Evolutionary conservation across 495 filamentous ascomycete species (phyloP).

Genomic region (Letharia lupina): DNA sequence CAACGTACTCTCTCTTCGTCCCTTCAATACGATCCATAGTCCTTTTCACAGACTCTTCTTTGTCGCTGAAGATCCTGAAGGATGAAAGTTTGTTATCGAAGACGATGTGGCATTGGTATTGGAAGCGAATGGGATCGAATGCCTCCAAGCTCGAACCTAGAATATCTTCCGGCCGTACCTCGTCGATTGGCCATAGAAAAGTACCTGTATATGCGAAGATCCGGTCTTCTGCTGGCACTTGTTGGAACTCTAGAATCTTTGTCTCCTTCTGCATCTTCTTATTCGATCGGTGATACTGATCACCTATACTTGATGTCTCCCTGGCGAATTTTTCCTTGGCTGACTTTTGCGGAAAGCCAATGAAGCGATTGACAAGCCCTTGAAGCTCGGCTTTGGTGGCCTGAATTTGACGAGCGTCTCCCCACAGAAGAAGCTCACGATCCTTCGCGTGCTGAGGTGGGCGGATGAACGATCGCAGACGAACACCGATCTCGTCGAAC

Average conservation of each 20-base stretch:
- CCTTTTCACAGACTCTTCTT: slow-evolving; percentile 25
- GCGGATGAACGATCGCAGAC: slow-evolving; percentile 25
- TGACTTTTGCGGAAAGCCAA: background rate
- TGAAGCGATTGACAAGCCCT: slow-evolving; percentile 1
- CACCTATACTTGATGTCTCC: slow-evolving; percentile 18
- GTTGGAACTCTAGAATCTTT: slow-evolving; percentile 28
- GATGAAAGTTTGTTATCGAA: slow-evolving; percentile 29
- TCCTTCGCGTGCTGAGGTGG: slow-evolving; percentile 24
- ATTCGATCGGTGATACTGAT: slow-evolving; percentile 24
- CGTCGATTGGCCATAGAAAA: slow-evolving; percentile 40
- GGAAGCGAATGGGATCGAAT: slow-evolving; percentile 38
- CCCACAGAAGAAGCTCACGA: slow-evolving; percentile 25
- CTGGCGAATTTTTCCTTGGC: slow-evolving; percentile 14
- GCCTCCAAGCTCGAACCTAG: slow-evolving; percentile 41
- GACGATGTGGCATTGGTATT: slow-evolving; percentile 30
- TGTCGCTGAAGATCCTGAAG: slow-evolving; percentile 31
- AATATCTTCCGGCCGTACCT: slow-evolving; percentile 30
- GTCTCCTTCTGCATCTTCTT: slow-evolving; percentile 24
- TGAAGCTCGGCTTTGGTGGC: slow-evolving; percentile 20
- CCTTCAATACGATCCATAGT: slow-evolving; percentile 33
- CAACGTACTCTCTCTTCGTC: slow-evolving; percentile 31
- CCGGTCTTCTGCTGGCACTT: slow-evolving; percentile 25
- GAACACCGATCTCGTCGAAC: slow-evolving; percentile 27
- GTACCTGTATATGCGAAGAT: slow-evolving; percentile 31
- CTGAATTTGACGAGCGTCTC: slow-evolving; percentile 10